Percentiles rank a stretch among this genome's conserved stretches.
Conservation (phyloP, 139 green algal genomes). For the Zygnema circumcarinatum region DNA sequence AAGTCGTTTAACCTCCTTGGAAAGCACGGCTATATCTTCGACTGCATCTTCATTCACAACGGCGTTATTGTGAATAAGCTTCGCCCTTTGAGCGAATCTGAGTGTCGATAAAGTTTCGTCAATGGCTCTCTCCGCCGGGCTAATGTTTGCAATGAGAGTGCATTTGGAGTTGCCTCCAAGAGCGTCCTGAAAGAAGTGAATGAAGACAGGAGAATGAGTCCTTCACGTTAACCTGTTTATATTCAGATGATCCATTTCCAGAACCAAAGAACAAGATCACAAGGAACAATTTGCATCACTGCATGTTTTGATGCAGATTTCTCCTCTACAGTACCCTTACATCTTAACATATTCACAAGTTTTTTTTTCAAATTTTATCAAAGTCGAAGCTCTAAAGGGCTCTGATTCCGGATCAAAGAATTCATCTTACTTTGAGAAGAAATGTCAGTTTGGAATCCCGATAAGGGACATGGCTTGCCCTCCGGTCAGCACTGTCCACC, state of each 20-base stretch:
- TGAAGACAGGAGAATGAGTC: neutral
- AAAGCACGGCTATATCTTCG: conserved; percentile 37
- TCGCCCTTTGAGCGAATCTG: conserved; percentile 74
- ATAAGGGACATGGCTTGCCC: conserved; percentile 89
- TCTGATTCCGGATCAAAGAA: no score
- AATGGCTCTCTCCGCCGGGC: conserved; percentile 48
- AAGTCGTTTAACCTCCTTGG: conserved; percentile 58
- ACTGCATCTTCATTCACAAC: conserved; percentile 74
- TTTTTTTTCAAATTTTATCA: no score
- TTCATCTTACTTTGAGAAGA: conserved; percentile 83
- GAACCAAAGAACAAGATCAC: no score
- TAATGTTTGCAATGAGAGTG: conserved; percentile 72
- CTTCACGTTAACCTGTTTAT: no score
- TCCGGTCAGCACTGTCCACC: conserved; percentile 63
- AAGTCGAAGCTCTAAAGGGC: no score
- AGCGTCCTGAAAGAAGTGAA: conserved; percentile 65
- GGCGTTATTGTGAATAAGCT: conserved; percentile 89
- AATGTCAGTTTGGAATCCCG: conserved; percentile 95
- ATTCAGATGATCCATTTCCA: no score
- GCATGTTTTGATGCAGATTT: no score
- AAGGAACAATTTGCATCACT: no score
- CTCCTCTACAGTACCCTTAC: no score
- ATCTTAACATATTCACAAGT: no score
- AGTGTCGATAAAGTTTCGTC: conserved; percentile 70
- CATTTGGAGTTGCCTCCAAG: conserved; percentile 69